Base-by-base conservation (phyloP, 257 asterid genomes). In the Haberlea rhodopensis region DNA sequence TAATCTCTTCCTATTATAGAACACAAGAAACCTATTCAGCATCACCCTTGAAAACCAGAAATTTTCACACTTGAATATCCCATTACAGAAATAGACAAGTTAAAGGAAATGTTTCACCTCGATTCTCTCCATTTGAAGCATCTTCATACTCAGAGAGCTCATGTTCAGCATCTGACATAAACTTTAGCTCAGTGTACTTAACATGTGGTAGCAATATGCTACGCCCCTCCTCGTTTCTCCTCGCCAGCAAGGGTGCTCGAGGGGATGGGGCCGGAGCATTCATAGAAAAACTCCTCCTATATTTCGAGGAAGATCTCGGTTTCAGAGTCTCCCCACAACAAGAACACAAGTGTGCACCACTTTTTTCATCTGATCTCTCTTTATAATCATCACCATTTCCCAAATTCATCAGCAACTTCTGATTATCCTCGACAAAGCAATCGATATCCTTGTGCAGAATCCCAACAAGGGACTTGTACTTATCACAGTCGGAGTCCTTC, bases 261-360 rank as follows among this genome's bases (percentile, higher is more conserved):
- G 94, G 95, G 65, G 96, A 84, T 3, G 97, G 81, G 5, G 87
- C 67, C 0, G 82, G 85, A 31, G 79, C 62, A 26, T 73, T 86
- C 73, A 82, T 77, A 1, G 99, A 87, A 7, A 75, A 19, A 58
- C 66, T 86, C 59, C 84, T 68, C 5, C 59, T 37, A 62, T 71
- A 81, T 55, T 73, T 89, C 25, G 78, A 63, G 5, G 85, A 55
- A 2, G 86, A 32, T 58, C 64, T 81, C 49, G 55, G 25, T 65
- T 82, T 86, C 68, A 82, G n/a, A 57, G 73, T 73, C 74, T 94
- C 96, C 45, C 91, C 96, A 65, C 99, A 94, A 65, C 99, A 94
- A 45, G 82, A 83, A 62, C 99, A 94, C 63, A 71, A 70, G 10
- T 65, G 66, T 58, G 26, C 55, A 0, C 69, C 78, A 48, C 63